phyloP scores from a whole-genome alignment of 495 filamentous ascomycete species.

The Tuber borchii region DNA sequence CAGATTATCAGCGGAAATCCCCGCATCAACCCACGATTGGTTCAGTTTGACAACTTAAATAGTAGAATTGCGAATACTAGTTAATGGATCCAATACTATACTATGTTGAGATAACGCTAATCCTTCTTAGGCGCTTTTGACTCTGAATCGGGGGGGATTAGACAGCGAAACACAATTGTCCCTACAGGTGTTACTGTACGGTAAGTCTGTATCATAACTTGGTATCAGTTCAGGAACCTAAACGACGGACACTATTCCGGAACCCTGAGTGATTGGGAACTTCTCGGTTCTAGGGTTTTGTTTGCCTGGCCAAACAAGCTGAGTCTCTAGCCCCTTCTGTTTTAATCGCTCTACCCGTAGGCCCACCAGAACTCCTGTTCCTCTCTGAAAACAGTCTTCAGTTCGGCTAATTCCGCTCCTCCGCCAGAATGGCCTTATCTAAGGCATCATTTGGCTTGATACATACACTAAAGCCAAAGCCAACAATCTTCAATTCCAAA shows the following conservation, averaged over 20 bases:
- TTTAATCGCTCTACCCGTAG: no score
- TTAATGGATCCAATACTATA: not conserved
- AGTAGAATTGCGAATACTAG: no score
- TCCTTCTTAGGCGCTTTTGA: not conserved
- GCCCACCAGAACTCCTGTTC: not conserved
- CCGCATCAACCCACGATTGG: not conserved
- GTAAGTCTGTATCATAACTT: no score
- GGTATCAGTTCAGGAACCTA: no score
- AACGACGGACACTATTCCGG: not conserved
- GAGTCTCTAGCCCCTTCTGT: not conserved
- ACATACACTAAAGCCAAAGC: not conserved
- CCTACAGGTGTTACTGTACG: no score
- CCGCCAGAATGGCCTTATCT: not conserved
- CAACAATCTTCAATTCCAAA: not conserved
- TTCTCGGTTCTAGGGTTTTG: not conserved
- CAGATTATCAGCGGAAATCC: not conserved
- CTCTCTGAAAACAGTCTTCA: not conserved
- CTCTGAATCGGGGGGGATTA: not conserved
- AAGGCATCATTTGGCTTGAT: not conserved
- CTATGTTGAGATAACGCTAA: not conserved
- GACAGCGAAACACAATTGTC: no score
- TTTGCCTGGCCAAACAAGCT: not conserved
- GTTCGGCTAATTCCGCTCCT: not conserved
- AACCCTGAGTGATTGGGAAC: not conserved
- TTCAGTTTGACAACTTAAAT: not conserved